These are phyloP conservation scores for Mortierella hygrophila DNA, from an alignment of 192 early-diverging fungal genomes.

Conservation along the genomic window DNA sequence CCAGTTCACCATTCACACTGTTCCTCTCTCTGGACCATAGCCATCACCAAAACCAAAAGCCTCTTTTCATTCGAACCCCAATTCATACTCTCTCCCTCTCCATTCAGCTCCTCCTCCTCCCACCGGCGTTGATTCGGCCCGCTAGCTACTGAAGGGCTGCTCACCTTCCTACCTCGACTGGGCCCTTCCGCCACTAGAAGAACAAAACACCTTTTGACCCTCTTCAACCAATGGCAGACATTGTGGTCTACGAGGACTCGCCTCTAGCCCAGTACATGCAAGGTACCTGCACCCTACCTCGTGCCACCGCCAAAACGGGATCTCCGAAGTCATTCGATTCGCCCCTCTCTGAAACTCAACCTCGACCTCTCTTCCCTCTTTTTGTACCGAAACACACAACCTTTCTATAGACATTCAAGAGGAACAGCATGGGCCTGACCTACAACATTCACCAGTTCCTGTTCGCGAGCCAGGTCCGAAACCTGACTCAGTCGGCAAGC, in stretches of 20 bases:
- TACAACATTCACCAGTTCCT: slow-evolving; percentile 46
- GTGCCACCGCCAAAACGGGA: not conserved
- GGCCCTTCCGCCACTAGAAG: slow-evolving; percentile 5
- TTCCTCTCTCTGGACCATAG: not conserved
- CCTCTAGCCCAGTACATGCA: slow-evolving; percentile 72
- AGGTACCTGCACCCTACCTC: slow-evolving; percentile 48
- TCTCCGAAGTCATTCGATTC: not conserved
- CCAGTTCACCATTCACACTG: not conserved
- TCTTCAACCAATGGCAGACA: slow-evolving; percentile 61
- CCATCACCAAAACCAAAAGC: not conserved
- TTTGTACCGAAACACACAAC: not conserved
- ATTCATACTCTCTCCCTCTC: not conserved
- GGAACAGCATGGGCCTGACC: slow-evolving; percentile 38
- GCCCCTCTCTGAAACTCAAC: not conserved
- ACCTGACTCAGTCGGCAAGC: slow-evolving; percentile 18
- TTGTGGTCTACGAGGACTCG: slow-evolving; percentile 73
- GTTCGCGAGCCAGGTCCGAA: slow-evolving; percentile 36
- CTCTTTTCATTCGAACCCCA: not conserved
- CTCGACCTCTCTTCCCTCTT: not conserved
- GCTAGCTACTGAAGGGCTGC: not conserved
- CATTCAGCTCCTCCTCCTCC: not conserved
- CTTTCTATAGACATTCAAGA: slow-evolving; percentile 47
- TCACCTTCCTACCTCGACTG: slow-evolving; percentile 8
- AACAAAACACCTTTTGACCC: not conserved
- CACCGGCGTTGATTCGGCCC: not conserved